Evolutionary conservation across 768 basidiomycete genomes (phyloP).

Genomic region (Auriscalpium vulgare): DNA sequence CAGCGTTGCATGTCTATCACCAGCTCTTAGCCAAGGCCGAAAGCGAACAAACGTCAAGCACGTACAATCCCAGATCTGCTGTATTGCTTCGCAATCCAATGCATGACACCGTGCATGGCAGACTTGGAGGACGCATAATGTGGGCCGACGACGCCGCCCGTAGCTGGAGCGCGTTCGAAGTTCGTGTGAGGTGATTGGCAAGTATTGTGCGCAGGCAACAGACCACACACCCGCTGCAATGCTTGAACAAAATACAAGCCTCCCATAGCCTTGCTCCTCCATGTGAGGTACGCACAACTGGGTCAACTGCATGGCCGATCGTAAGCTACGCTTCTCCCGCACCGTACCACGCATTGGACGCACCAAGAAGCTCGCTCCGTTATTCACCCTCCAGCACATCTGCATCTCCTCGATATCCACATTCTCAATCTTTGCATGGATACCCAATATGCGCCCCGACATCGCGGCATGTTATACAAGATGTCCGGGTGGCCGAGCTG

Average conservation of each 20-base stretch:
- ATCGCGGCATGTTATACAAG: slow-evolving; percentile 42
- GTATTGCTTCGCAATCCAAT: slow-evolving; percentile 45
- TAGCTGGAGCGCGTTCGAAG: slow-evolving; percentile 20
- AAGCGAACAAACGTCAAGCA: not conserved
- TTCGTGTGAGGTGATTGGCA: not conserved
- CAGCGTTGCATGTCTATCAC: slow-evolving; percentile 40
- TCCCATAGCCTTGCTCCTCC: slow-evolving; percentile 39
- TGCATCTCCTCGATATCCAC: slow-evolving; percentile 38
- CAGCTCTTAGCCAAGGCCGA: too few relatives aligned
- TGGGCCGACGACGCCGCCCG: slow-evolving; percentile 46
- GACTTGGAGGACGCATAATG: slow-evolving; percentile 52
- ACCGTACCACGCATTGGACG: slow-evolving; percentile 5
- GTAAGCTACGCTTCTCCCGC: not conserved
- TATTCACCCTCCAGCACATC: slow-evolving; percentile 38
- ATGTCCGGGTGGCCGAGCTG: slow-evolving; percentile 42
- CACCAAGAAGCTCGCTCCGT: slow-evolving; percentile 40
- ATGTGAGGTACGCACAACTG: slow-evolving; percentile 45
- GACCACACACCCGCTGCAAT: slow-evolving; percentile 35
- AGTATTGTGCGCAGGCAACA: not conserved
- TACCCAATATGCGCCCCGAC: slow-evolving; percentile 34
- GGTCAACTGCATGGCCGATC: slow-evolving; percentile 30
- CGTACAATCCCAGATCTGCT: slow-evolving; percentile 43
- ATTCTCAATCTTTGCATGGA: slow-evolving; percentile 37
- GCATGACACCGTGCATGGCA: slow-evolving; percentile 44
- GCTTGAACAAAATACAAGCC: slow-evolving; percentile 46